A percentile compares a stretch with the other conserved stretches of the same genome.
These are phyloP conservation scores for Priceomyces carsonii DNA, from an alignment of 805 yeast genomes.

Conservation along the genomic window DNA sequence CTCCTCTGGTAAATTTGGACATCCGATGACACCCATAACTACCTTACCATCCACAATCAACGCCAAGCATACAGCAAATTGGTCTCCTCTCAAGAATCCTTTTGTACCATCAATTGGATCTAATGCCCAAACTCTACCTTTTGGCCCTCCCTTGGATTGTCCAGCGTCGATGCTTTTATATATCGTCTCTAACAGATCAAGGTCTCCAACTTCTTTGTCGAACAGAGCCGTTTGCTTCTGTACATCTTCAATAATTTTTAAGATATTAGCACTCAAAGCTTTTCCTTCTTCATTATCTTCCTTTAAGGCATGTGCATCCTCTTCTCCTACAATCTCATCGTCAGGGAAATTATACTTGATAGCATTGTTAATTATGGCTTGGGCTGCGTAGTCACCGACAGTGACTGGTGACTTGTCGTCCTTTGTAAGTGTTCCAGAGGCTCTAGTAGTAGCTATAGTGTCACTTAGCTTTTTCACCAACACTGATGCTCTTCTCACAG, in stretches of 20 bases:
- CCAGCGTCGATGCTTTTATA: conserved; percentile 77
- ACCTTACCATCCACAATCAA: conserved; percentile 83
- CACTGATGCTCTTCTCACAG: conserved; percentile 83
- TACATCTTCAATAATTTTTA: conserved; percentile 56
- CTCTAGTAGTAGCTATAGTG: conserved; percentile 45
- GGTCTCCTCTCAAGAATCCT: conserved; percentile 94
- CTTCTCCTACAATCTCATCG: conserved; percentile 90
- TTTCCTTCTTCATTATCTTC: conserved; percentile 39
- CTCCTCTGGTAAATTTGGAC: conserved; percentile 80
- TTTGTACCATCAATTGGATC: conserved; percentile 98
- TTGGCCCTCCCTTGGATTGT: conserved; percentile 71
- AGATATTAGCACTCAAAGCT: conserved; percentile 53
- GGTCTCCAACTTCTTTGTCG: conserved; percentile 36
- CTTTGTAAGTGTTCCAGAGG: conserved; percentile 68
- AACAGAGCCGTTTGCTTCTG: conserved; percentile 44
- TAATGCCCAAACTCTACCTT: conserved; percentile 91
- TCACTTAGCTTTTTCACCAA: conserved; percentile 70
- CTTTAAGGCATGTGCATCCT: conserved; percentile 70
- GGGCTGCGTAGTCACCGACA: conserved; percentile 94
- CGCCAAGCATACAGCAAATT: conserved; percentile 94
- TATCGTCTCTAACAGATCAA: conserved; percentile 49
- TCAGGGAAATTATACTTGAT: conserved; percentile 74
- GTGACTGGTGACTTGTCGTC: conserved; percentile 94
- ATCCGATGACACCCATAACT: conserved; percentile 90
- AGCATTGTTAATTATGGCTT: conserved; percentile 87